phyloP scores from a whole-genome alignment of 306 rosid genomes.

The Ziziphus jujuba region DNA sequence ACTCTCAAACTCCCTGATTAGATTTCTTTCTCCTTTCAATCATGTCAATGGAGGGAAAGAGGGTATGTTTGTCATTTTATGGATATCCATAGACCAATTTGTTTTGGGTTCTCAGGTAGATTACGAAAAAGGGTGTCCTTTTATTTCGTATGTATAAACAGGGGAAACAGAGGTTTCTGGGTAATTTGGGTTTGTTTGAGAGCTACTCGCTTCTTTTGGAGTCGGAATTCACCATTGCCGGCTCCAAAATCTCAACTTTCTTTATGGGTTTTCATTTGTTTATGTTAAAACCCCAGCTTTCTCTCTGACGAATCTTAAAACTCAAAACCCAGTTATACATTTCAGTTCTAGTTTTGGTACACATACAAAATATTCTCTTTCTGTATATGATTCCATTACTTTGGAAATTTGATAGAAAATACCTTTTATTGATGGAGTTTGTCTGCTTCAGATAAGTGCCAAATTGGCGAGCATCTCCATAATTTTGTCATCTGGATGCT shows the following conservation, averaged over 20 bases:
- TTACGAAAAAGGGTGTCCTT: constrained; percentile 8
- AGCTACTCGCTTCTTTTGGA: constrained; percentile 9
- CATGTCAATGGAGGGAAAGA: constrained; percentile 30
- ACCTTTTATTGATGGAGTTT: background rate
- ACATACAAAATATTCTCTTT: no score
- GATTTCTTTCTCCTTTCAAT: constrained; percentile 13
- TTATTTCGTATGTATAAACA: background rate
- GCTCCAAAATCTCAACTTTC: constrained; percentile 17
- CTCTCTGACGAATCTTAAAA: background rate
- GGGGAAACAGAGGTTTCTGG: constrained; percentile 26
- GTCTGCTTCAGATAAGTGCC: constrained; percentile 7
- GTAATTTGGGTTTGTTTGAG: constrained; percentile 4
- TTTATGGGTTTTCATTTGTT: constrained; percentile 22
- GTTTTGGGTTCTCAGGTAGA: constrained; percentile 19
- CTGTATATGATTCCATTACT: background rate
- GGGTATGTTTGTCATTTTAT: constrained; percentile 36
- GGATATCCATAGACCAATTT: constrained; percentile 7
- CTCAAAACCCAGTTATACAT: background rate
- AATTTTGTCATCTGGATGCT: background rate
- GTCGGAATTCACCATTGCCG: background rate
- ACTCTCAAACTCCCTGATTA: constrained; percentile 6
- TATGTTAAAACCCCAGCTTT: background rate
- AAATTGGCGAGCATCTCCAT: constrained; percentile 4
- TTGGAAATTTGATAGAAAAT: background rate
- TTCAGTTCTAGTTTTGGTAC: background rate